A percentile compares a stretch with the other conserved stretches of the same genome.
These are phyloP conservation scores for Eucalyptus polybractea DNA, from an alignment of 345 rosid genomes.

Conservation along the genomic window DNA sequence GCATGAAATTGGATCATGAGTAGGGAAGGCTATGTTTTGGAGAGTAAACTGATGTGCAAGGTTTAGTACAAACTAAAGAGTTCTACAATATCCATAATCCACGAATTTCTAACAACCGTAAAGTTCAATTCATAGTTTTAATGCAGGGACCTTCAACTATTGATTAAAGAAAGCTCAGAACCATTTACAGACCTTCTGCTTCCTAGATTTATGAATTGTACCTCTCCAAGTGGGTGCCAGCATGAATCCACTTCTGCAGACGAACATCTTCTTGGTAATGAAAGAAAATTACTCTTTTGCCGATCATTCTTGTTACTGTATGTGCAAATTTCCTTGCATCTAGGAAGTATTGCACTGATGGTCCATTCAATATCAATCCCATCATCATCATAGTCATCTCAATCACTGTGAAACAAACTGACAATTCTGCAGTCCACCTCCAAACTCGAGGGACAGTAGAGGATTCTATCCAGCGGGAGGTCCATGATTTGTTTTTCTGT, in stretches of 20 bases:
- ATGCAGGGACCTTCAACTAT: not conserved
- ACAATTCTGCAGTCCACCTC: slow-evolving; percentile 71
- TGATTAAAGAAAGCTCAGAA: not conserved
- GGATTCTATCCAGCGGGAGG: slow-evolving; percentile 78
- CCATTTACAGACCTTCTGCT: slow-evolving; percentile 56
- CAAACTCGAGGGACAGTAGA: slow-evolving; percentile 84
- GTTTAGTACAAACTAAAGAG: not conserved
- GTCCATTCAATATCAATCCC: slow-evolving; percentile 69
- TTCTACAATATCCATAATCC: not conserved
- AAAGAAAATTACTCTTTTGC: slow-evolving; percentile 48
- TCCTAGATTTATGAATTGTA: slow-evolving; percentile 65
- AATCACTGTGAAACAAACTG: slow-evolving; percentile 16
- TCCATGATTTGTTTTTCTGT: slow-evolving; percentile 31
- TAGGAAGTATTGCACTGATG: slow-evolving; percentile 50
- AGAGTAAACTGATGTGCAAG: not conserved
- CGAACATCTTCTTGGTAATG: slow-evolving; percentile 68
- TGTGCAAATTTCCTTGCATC: slow-evolving; percentile 66
- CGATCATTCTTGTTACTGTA: slow-evolving; percentile 38
- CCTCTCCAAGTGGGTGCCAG: slow-evolving; percentile 62
- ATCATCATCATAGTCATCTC: slow-evolving; percentile 16
- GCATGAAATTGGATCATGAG: not conserved
- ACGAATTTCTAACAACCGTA: not conserved
- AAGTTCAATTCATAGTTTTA: not conserved
- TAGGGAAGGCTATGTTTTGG: not conserved
- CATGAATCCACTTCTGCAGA: slow-evolving; percentile 47